phyloP scores from a whole-genome alignment of 306 rosid genomes.

The Senna tora region DNA sequence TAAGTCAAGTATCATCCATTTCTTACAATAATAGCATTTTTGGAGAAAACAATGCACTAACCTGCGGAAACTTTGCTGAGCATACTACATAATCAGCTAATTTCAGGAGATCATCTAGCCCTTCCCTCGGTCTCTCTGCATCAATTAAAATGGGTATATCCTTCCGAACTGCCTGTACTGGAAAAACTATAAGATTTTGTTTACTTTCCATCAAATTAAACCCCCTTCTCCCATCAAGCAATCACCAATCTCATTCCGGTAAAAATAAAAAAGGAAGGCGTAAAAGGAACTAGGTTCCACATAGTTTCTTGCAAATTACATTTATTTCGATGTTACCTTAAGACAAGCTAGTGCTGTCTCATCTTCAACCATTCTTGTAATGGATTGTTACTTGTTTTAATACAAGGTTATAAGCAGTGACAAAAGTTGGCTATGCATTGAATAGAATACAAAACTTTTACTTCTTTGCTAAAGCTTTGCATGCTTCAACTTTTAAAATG shows the following conservation, averaged over 20 bases:
- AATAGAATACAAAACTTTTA: not conserved
- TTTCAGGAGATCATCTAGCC: constrained; percentile 78
- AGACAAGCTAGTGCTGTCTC: not conserved
- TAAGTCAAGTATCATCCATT: constrained; percentile 17
- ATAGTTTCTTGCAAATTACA: constrained; percentile 23
- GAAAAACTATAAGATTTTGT: constrained; percentile 45
- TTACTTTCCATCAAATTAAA: constrained; percentile 39
- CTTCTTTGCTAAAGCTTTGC: not conserved
- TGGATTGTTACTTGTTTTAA: not conserved
- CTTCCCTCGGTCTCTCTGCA: constrained; percentile 89
- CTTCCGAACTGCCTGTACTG: constrained; percentile 74
- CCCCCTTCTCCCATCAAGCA: constrained; percentile 28
- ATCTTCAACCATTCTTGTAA: constrained; percentile 25
- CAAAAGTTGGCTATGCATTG: not conserved
- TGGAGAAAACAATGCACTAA: constrained; percentile 45
- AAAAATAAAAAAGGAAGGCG: not conserved
- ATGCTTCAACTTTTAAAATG: constrained; percentile 31
- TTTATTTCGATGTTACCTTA: not conserved
- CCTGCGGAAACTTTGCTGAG: constrained; percentile 81
- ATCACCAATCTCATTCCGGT: constrained; percentile 4
- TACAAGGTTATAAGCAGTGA: constrained; percentile 3
- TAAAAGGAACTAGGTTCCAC: constrained; percentile 20
- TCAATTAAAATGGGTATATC: constrained; percentile 83
- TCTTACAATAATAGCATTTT: constrained; percentile 22
- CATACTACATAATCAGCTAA: constrained; percentile 78